These are phyloP conservation scores for Sporothrix phasma DNA, from an alignment of 2,329 filamentous ascomycete genomes.

Conservation along the genomic window DNA sequence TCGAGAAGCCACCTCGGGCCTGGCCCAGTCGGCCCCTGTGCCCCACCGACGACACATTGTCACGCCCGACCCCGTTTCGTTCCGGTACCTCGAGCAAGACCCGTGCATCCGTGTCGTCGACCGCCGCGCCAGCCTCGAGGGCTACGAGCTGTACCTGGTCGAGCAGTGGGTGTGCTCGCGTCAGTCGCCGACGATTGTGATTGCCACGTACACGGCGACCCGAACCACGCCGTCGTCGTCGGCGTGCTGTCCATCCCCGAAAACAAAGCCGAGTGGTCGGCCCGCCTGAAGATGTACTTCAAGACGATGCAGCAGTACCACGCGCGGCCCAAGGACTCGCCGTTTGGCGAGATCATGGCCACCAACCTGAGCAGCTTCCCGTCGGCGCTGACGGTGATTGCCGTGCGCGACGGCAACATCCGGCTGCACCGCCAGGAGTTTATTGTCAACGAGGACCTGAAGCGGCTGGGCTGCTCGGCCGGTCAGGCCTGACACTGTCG, in stretches of 20 bases:
- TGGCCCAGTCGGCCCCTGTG: slow-evolving; percentile 1
- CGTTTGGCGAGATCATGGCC: slow-evolving; percentile 77
- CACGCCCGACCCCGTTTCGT: slow-evolving; percentile 50
- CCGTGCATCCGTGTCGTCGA: slow-evolving; percentile 64
- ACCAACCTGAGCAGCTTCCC: slow-evolving; percentile 91
- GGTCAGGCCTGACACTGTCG: slow-evolving; percentile 72
- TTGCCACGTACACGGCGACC: slow-evolving; percentile 85
- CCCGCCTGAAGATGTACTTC: slow-evolving; percentile 72
- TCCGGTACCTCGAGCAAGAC: slow-evolving; percentile 70
- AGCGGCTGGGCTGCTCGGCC: slow-evolving; percentile 81
- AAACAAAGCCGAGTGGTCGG: slow-evolving; percentile 72
- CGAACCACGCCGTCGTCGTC: slow-evolving; percentile 65
- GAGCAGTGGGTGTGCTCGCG: slow-evolving; percentile 97
- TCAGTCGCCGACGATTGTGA: slow-evolving; percentile 78
- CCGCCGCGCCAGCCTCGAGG: slow-evolving; percentile 57
- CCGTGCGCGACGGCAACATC: slow-evolving; percentile 78
- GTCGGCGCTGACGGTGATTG: slow-evolving; percentile 83
- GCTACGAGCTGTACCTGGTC: slow-evolving; percentile 89
- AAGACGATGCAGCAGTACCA: slow-evolving; percentile 76
- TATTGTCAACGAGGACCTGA: slow-evolving; percentile 89
- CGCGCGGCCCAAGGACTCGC: slow-evolving; percentile 72
- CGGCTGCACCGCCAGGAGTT: slow-evolving; percentile 72
- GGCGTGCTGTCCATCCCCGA: slow-evolving; percentile 73
- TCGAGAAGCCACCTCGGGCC: not conserved
- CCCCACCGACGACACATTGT: slow-evolving; percentile 37